A percentile compares a stretch with the other conserved stretches of the same genome.
Conservation (phyloP, 2,329 filamentous ascomycete genomes). For the Mycosphaerella sp. region DNA sequence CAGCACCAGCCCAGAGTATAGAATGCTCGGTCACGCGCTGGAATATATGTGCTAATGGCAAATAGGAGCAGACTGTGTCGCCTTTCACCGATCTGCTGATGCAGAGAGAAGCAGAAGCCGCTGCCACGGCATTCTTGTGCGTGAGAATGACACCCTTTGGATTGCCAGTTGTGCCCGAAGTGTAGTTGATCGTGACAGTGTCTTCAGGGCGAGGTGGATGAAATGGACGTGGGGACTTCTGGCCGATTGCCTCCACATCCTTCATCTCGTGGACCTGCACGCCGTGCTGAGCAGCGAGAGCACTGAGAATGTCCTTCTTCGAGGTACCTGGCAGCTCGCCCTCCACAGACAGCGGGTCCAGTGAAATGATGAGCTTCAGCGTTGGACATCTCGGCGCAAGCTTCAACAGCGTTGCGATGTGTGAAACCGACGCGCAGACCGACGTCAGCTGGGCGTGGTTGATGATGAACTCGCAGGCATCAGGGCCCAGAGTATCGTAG, state of each 20-base stretch:
- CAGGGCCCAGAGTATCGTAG: slow-evolving; percentile 90
- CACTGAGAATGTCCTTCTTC: slow-evolving; percentile 71
- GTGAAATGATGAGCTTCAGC: slow-evolving; percentile 79
- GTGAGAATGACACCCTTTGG: slow-evolving; percentile 81
- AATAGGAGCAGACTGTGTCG: slow-evolving; percentile 74
- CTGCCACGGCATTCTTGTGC: slow-evolving; percentile 73
- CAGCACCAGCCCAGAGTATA: slow-evolving; percentile 63
- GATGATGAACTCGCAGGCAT: slow-evolving; percentile 91
- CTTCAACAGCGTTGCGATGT: slow-evolving; percentile 76
- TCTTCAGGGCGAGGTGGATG: slow-evolving; percentile 69
- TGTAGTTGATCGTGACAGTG: slow-evolving; percentile 85
- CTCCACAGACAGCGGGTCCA: slow-evolving; percentile 75
- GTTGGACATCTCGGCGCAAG: slow-evolving; percentile 68
- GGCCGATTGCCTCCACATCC: slow-evolving; percentile 77
- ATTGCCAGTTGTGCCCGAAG: slow-evolving; percentile 74
- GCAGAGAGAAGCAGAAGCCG: slow-evolving; percentile 56
- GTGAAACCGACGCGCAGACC: slow-evolving; percentile 71
- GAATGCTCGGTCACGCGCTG: slow-evolving; percentile 76
- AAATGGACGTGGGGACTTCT: slow-evolving; percentile 60
- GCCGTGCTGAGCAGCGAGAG: slow-evolving; percentile 66
- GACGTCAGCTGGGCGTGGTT: slow-evolving; percentile 75
- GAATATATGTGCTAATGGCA: slow-evolving; percentile 92
- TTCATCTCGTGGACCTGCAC: slow-evolving; percentile 72
- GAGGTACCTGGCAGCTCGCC: slow-evolving; percentile 65
- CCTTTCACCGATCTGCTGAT: slow-evolving; percentile 48